Evolutionary conservation across 768 basidiomycete species (phyloP), one percentile per base, ranked within the genome.

Genomic region (Terana coerulea): DNA sequence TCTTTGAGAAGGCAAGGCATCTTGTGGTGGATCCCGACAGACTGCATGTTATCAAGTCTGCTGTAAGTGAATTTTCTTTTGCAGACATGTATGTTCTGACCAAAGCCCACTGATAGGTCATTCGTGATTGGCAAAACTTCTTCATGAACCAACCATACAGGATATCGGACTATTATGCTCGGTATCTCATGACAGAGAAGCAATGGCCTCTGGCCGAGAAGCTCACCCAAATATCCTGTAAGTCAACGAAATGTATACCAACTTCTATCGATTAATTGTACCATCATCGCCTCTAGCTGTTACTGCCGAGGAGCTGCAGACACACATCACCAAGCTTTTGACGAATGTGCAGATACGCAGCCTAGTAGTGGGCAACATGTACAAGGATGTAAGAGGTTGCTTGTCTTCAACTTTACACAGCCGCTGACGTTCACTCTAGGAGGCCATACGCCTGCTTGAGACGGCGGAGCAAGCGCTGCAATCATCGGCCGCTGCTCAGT

Each of bases 61-160:
- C 91, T 72, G 91, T 93, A 43, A 35, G 74, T 57, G 14, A 24
- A 22, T 6, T 24, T 19, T 45, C 10, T 30, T 57, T 35, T 22
- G 11, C 40, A 31, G 24, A 25, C 41, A 28, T 3, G 9, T 22
- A 25, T 30, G 28, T 33, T 39, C 36, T 33, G 24, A 26, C 3
- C n/a, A n/a, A n/a, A 28, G 22, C 24, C 7, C 9, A 3, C 10
- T 34, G 14, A n/a, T 49, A 95, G 91, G 73, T 84, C 34, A 79
- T 82, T 67, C 78, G 84, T 53, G 80, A 85, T 48, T 91, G 86
- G 80, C 78, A 85, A 55, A 99, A 98, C 67, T 91, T 93, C 68
- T 84, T 83, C 69, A 77, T 98, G 51, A 83, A 81, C 6, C 88
- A 93, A 67, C 88, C 91, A 1, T 91, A 90, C 67, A 72, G 77